Conservation (phyloP, 805 yeast species). For the Metschnikowia noctiluminum region DNA sequence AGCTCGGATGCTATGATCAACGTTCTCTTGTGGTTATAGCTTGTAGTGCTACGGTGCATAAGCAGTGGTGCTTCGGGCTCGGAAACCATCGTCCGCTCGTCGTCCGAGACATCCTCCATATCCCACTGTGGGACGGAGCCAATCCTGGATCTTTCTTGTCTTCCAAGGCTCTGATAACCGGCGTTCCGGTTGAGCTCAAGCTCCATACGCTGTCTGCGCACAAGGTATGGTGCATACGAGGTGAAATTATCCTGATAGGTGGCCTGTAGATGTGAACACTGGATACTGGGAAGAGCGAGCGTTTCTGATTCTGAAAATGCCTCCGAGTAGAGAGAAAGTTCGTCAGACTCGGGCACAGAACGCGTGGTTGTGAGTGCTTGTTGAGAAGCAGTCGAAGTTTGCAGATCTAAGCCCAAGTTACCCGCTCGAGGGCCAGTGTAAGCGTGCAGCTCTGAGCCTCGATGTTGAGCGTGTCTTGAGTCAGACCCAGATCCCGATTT, state of each 20-base stretch:
- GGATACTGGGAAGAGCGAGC: constrained; percentile 20
- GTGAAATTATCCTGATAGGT: constrained; percentile 37
- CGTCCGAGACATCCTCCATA: constrained; percentile 7
- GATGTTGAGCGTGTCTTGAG: neutral
- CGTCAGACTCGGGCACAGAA: constrained; percentile 3
- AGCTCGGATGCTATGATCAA: constrained; percentile 33
- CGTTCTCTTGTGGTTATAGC: constrained; percentile 28
- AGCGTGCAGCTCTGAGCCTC: neutral
- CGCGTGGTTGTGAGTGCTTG: neutral
- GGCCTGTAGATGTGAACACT: constrained; percentile 33
- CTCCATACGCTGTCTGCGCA: constrained; percentile 28
- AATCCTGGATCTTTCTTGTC: neutral
- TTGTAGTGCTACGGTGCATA: constrained; percentile 20
- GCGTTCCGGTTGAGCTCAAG: neutral
- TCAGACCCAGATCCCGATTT: constrained; percentile 1
- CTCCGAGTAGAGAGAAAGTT: constrained; percentile 13
- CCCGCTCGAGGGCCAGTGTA: neutral
- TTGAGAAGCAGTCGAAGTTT: neutral
- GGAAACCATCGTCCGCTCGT: constrained; percentile 12
- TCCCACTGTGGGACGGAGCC: neutral
- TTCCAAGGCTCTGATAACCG: too few species aligned
- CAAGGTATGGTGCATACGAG: constrained; percentile 35
- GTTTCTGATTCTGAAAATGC: constrained; percentile 40
- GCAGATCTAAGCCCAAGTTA: neutral
- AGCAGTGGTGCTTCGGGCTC: constrained; percentile 11